Evolutionary conservation across 352 stramenopile species (phyloP).

Genomic region (Aphanomyces cochlioides): DNA sequence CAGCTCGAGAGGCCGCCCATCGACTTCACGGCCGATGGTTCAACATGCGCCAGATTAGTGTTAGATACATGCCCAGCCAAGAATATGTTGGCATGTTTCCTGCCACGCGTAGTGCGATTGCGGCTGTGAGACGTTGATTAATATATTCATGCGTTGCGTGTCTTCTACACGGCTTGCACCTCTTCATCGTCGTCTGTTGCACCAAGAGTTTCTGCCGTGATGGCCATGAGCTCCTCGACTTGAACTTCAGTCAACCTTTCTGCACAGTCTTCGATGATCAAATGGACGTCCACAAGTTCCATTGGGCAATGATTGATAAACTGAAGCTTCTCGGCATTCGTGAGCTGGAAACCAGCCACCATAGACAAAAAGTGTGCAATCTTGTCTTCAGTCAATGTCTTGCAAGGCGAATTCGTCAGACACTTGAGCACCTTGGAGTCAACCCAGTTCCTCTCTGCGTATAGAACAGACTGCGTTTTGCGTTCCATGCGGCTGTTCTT

Average conservation of each 20-base stretch:
- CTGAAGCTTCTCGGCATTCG: conserved; percentile 71
- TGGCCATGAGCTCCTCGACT: conserved; percentile 66
- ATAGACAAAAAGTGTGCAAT: conserved; percentile 62
- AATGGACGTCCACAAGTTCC: conserved; percentile 79
- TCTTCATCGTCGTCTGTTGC: conserved; percentile 38
- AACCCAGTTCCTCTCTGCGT: conserved; percentile 86
- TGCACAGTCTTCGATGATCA: conserved; percentile 82
- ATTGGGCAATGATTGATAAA: conserved; percentile 81
- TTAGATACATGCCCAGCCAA: conserved; percentile 79
- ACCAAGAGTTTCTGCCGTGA: conserved; percentile 64
- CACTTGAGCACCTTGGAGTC: conserved; percentile 88
- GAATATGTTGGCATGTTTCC: conserved; percentile 89
- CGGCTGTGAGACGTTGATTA: conserved; percentile 46
- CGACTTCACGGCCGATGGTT: conserved; percentile 88
- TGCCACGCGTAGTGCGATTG: conserved; percentile 45
- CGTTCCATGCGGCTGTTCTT: conserved; percentile 74
- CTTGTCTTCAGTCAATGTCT: conserved; percentile 44
- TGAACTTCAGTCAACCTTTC: conserved; percentile 69
- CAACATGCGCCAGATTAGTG: conserved; percentile 86
- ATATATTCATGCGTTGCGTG: conserved; percentile 36
- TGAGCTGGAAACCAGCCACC: conserved; percentile 49
- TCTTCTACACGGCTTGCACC: conserved; percentile 19
- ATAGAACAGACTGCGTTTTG: conserved; percentile 50
- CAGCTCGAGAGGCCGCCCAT: conserved; percentile 58
- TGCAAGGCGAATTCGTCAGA: conserved; percentile 59